phyloP scores from a whole-genome alignment of 495 filamentous ascomycete genomes.

The Aspergillus saccharolyticus region DNA sequence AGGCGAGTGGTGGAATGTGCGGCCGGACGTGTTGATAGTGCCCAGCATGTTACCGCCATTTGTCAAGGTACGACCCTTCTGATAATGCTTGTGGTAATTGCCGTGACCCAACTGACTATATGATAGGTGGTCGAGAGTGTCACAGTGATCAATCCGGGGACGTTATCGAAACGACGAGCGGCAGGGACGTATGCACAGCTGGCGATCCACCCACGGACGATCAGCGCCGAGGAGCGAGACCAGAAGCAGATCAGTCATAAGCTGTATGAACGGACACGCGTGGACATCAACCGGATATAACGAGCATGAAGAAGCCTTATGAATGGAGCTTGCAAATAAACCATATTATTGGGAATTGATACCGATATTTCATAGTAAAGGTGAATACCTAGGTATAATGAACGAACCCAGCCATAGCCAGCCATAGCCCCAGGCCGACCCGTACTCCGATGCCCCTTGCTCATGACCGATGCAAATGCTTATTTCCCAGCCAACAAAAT shows the following conservation, averaged over 20 bases:
- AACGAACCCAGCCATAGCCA: too few species aligned
- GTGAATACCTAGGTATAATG: too few species aligned
- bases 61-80: slow-evolving; percentile 60
- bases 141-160: slow-evolving; percentile 81
- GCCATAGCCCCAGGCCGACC: too few species aligned
- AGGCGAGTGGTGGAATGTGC: slow-evolving; percentile 79
- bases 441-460: too few species aligned
- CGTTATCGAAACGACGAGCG: slow-evolving; percentile 73
- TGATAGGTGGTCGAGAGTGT: slow-evolving; percentile 76
- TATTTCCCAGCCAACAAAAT: too few species aligned
- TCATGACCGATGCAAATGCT: too few species aligned
- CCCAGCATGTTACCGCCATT: slow-evolving; percentile 82
- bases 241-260: slow-evolving; percentile 61
- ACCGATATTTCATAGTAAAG: too few species aligned
- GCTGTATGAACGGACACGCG: slow-evolving; percentile 75
- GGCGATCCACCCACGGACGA: slow-evolving; percentile 57
- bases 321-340: too few species aligned
- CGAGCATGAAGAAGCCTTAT: too few species aligned
- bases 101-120: slow-evolving; percentile 1
- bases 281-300: slow-evolving; percentile 82
- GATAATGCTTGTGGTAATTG: slow-evolving; percentile 4
- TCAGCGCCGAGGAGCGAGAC: slow-evolving; percentile 55
- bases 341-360: too few species aligned
- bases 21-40: slow-evolving; percentile 78
- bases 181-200: slow-evolving; percentile 78